phyloP scores from a whole-genome alignment of 768 basidiomycete genomes.

The Lactifluus piperatus region DNA sequence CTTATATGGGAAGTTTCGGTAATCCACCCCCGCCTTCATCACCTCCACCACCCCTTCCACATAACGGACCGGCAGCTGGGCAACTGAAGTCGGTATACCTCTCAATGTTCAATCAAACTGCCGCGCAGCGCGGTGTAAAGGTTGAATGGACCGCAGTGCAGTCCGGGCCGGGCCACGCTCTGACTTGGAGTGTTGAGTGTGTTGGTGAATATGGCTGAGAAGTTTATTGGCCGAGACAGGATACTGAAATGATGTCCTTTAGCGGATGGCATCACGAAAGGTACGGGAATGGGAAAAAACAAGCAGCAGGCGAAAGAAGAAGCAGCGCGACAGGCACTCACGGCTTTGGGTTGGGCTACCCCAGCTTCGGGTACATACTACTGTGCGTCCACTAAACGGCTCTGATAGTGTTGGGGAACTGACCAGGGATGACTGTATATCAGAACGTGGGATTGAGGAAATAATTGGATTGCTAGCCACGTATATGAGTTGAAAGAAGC shows the following conservation, averaged over 20 bases:
- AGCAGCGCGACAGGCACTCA: conserved; percentile 62
- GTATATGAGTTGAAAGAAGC: background rate
- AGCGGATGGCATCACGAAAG: conserved; percentile 68
- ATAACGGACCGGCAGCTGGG: conserved; percentile 58
- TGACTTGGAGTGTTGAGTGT: conserved; percentile 58
- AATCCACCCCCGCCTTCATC: conserved; percentile 28
- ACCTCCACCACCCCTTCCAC: conserved; percentile 30
- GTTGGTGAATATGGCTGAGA: conserved; percentile 42
- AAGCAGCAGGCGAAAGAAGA: conserved; percentile 76
- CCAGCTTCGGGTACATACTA: background rate
- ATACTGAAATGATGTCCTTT: background rate
- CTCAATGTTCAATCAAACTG: conserved; percentile 67
- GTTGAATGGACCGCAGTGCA: conserved; percentile 55
- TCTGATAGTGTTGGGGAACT: background rate
- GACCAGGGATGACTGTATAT: background rate
- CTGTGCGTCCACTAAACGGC: background rate
- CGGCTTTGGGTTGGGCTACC: conserved; percentile 66
- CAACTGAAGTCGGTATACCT: conserved; percentile 56
- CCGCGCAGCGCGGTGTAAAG: conserved; percentile 51
- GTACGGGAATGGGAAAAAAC: conserved; percentile 52
- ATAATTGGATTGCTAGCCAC: background rate
- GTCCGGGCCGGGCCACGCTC: conserved; percentile 58
- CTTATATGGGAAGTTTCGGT: no score
- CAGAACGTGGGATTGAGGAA: background rate
- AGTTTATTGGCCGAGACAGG: background rate